Conservation (phyloP, 2,329 filamentous ascomycete genomes). For the Ceratocystis colombiana region DNA sequence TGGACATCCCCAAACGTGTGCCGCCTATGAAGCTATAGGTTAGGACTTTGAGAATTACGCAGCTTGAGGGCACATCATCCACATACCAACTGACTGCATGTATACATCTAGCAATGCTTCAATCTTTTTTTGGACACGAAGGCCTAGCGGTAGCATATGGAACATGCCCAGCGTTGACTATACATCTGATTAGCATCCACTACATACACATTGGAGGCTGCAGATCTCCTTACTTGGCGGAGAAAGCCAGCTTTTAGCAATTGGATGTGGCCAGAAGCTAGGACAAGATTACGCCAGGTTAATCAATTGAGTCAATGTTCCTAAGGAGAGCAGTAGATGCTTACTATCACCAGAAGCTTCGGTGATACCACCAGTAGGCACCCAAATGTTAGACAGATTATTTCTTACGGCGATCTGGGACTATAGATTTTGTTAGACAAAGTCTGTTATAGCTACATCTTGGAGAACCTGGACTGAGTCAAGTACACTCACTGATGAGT, state of each 20-base stretch:
- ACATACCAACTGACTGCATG: constrained; percentile 62
- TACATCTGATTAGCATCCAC: constrained; percentile 7
- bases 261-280: constrained; percentile 24
- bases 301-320: neutral
- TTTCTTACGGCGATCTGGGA: constrained; percentile 19
- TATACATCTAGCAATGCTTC: constrained; percentile 78
- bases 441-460: neutral
- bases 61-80: neutral
- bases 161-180: constrained; percentile 83
- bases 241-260: constrained; percentile 58
- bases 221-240: constrained; percentile 47
- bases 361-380: constrained; percentile 61
- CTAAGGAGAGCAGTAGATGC: constrained; percentile 18
- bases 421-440: constrained; percentile 19
- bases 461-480: neutral
- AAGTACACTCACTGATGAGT: constrained; percentile 21
- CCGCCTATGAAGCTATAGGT: constrained; percentile 44
- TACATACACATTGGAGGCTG: neutral
- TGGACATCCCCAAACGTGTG: constrained; percentile 72
- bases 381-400: constrained; percentile 63
- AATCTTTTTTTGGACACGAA: constrained; percentile 79
- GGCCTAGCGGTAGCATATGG: constrained; percentile 77
- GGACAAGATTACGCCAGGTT: neutral
- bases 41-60: neutral
- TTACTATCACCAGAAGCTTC: constrained; percentile 46